Conservation (phyloP, 2,329 filamentous ascomycete genomes). For the Neophaeococcomyces aloes region DNA sequence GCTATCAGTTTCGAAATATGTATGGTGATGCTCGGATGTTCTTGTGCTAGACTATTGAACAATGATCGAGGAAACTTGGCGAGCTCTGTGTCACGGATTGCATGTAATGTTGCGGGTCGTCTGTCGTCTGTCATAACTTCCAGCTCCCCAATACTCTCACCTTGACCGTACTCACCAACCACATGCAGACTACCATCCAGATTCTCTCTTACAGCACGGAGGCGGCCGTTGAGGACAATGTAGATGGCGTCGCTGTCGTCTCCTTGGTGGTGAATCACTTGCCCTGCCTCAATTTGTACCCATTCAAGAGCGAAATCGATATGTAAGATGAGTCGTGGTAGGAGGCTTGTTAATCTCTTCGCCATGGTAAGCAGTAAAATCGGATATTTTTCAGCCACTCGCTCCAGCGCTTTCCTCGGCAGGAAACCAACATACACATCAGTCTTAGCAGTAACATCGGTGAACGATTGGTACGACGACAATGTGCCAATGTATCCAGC, state of each 20-base stretch:
- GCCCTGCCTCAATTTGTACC: constrained; percentile 91
- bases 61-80: constrained; percentile 92
- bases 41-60: constrained; percentile 94
- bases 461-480: constrained; percentile 90
- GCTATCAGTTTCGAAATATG: constrained; percentile 99
- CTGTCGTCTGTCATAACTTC: constrained; percentile 92
- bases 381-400: constrained; percentile 85
- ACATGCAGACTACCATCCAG: constrained; percentile 74
- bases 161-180: constrained; percentile 86
- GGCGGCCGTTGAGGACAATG: constrained; percentile 85
- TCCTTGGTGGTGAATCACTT: constrained; percentile 84
- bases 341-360: constrained; percentile 77
- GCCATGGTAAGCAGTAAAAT: constrained; percentile 92
- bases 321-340: constrained; percentile 82
- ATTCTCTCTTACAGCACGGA: constrained; percentile 73
- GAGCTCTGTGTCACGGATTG: constrained; percentile 90
- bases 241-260: constrained; percentile 98
- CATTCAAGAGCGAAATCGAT: constrained; percentile 98
- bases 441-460: constrained; percentile 93
- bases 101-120: constrained; percentile 83
- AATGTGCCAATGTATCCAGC: constrained; percentile 92
- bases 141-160: constrained; percentile 92
- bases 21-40: constrained; percentile 96
- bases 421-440: constrained; percentile 97
- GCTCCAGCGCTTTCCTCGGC: constrained; percentile 71